Conservation (phyloP, 1,284 basidiomycete species). For the Ganoderma lingzhi region DNA sequence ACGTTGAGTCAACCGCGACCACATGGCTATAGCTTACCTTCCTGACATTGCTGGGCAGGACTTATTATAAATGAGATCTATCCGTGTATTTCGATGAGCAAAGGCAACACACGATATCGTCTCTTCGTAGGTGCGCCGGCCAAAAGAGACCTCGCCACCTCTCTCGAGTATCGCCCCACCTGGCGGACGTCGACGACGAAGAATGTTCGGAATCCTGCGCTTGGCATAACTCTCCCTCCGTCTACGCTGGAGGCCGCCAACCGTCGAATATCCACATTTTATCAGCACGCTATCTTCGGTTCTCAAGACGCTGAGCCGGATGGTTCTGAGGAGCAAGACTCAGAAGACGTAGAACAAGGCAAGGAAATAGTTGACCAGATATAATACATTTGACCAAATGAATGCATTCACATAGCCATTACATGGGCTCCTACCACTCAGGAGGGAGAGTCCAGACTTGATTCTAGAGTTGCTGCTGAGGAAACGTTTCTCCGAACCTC, state of each 20-base stretch:
- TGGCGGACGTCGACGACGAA: background rate
- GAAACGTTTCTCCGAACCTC: slow-evolving; percentile 31
- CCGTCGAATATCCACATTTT: slow-evolving; percentile 67
- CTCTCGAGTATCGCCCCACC: background rate
- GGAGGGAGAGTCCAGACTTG: slow-evolving; percentile 35
- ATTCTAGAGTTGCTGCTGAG: background rate
- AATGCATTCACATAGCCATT: slow-evolving; percentile 50
- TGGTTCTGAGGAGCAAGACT: background rate
- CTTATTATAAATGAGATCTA: too few relatives aligned
- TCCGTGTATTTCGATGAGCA: background rate
- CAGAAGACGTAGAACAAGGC: slow-evolving; percentile 20
- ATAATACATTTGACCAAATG: background rate
- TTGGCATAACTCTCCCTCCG: slow-evolving; percentile 42
- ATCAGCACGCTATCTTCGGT: slow-evolving; percentile 69
- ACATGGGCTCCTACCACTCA: slow-evolving; percentile 63
- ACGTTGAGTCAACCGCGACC: background rate
- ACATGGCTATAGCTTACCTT: slow-evolving; percentile 12
- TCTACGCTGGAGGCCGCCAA: slow-evolving; percentile 68
- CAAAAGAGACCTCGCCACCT: slow-evolving; percentile 10
- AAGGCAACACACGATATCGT: slow-evolving; percentile 16
- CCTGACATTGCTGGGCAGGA: slow-evolving; percentile 3
- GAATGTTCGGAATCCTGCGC: background rate
- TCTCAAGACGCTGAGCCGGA: slow-evolving; percentile 35
- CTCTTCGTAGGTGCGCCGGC: slow-evolving; percentile 26
- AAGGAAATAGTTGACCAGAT: background rate